Evolutionary conservation across 306 rosid genomes (phyloP), one percentile per base, ranked within the genome.

Genomic region (Lathyrus oleraceus): DNA sequence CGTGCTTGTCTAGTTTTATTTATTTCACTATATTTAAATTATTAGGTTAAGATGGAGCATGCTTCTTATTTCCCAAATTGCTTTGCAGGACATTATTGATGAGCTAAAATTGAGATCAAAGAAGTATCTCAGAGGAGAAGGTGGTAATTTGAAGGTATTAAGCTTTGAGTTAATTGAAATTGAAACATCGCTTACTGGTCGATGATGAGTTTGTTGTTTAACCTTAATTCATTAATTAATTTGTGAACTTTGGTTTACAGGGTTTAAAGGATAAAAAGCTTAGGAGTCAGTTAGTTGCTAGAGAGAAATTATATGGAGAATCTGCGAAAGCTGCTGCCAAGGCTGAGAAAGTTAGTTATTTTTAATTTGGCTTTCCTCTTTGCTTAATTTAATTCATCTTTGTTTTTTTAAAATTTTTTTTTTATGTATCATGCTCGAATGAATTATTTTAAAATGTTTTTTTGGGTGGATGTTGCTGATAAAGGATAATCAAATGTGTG

Each of bases 61-160:
- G 65, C 39, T 65, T 43, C 56, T 48, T 15, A 23, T 65, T 65
- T 21, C 10, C 2, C 43, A 23, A 4, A 10, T 64, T 68, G 35
- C 13, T 72, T 73, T 64, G 78, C 91, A 86, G 90, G 88, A 87
- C 54, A 62, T 81, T 9, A 11, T 77, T 39, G 78, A 85, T 70
- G 98, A 90, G 71, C 53, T 85, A 51, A 91, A 88, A 35, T 35
- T 32, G 70, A 90, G 51, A 65, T 65, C 75, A 13, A 78, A 87
- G 75, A 94, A 94, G 88, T 94, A 84, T 81, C 87, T 83, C 13
- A 88, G 99, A 78, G 99, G 99, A 36, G 87, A 76, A 63, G 85
- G 76, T 67, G 80, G 85, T 15, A 75, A 87, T 80, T 76, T 93
- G 70, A 87, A 84, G 94, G 98, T 88, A 88, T 25, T 57, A 42